Conservation (phyloP, 2,329 filamentous ascomycete species). For the Xenoacremonium recifei region DNA sequence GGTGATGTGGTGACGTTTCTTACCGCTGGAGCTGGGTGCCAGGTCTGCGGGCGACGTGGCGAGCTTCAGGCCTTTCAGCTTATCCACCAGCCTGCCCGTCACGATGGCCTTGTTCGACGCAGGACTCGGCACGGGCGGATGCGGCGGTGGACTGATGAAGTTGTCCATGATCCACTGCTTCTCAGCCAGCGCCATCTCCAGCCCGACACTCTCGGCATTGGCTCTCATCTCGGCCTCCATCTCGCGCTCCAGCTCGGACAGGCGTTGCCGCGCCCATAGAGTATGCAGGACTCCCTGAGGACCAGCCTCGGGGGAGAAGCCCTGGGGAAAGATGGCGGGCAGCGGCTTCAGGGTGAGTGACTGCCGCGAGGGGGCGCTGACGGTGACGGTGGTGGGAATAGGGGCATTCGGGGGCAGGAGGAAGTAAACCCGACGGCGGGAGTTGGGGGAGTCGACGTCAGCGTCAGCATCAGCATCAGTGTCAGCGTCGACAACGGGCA, state of each 20-base stretch:
- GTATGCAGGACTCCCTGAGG: constrained; percentile 84
- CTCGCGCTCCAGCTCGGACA: constrained; percentile 73
- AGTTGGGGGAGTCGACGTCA: constrained; percentile 16
- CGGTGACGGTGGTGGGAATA: constrained; percentile 70
- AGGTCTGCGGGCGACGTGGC: constrained; percentile 70
- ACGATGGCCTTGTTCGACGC: constrained; percentile 64
- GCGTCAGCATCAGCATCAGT: no score
- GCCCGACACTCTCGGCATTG: constrained; percentile 78
- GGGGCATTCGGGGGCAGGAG: constrained; percentile 70
- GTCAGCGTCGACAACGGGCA: constrained; percentile 57
- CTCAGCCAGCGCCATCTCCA: constrained; percentile 82
- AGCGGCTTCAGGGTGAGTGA: constrained; percentile 69
- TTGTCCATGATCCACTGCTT: constrained; percentile 82
- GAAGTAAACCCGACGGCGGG: constrained; percentile 70
- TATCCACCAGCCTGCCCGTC: constrained; percentile 72
- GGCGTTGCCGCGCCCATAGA: constrained; percentile 81
- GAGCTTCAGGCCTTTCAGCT: constrained; percentile 74
- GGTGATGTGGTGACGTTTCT: constrained; percentile 22
- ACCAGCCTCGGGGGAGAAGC: constrained; percentile 68
- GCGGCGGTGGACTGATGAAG: constrained; percentile 46
- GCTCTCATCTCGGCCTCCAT: constrained; percentile 69
- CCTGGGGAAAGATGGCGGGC: constrained; percentile 81
- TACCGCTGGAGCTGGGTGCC: constrained; percentile 52
- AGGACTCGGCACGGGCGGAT: constrained; percentile 28
- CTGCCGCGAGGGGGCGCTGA: constrained; percentile 44